Base-by-base conservation (phyloP, 2,329 filamentous ascomycete species). In the Xylariomycetidae sp. region DNA sequence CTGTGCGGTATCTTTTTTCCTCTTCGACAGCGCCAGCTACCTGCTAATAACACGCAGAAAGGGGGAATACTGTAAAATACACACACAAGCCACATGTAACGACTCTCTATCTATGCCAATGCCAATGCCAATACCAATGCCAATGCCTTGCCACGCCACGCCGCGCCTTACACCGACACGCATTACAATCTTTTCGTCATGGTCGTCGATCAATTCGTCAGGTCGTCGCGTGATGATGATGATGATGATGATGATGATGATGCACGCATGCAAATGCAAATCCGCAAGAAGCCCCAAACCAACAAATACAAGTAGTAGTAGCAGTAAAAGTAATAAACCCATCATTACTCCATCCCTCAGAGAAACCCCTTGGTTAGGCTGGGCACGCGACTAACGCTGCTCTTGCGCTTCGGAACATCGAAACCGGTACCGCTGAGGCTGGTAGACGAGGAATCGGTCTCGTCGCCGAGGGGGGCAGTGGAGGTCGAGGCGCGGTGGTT, bases 311-410 rank as follows among this genome's bases (percentile, higher is more conserved):
- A 31, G 6, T 31, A 5, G 10, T 18, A 31, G 5, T 10, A 6
- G 10, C 5, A 12, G 30, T 35, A 35, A 22, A 35, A 30, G 22
- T 28, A 29, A 33, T 24, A 29, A 37, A 34, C 25, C 33, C 32
- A 10, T 23, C 13, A 28, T n/a, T 19, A 22, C 5, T 19, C 29
- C 33, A 16, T 15, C 13, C 22, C 24, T 63, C 50, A 86, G 59
- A 87, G 63, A 54, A 88, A 87, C n/a, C 83, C 83, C 61, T 88
- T 87, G 28, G 79, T 86, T 57, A 85, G 65, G 58, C 82, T 87
- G 35, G 76, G 72, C 48, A 68, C 66, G 53, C 77, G 69, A 41
- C 65, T 70, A 59, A 80, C 61, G 58, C 76, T 80, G 58, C 73
- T 77, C 64, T 83, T 83, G 50, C 82, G 67, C 57, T 72, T 72